Evolutionary conservation across 768 basidiomycete genomes (phyloP), one percentile per base, ranked within the genome.

Genomic region (Royoungia palumana): DNA sequence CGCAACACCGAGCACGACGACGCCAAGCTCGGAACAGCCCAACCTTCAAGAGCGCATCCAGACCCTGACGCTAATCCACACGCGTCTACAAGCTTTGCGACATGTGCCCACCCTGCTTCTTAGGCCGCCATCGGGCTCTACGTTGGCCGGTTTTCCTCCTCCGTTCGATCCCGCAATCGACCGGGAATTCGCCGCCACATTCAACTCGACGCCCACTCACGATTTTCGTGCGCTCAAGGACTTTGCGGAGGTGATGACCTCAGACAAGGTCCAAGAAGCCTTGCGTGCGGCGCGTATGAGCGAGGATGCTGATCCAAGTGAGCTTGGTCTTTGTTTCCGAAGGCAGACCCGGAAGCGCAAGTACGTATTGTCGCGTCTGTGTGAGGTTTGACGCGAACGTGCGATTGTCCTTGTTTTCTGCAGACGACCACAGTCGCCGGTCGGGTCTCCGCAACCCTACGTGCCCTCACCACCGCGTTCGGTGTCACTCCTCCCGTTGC

Each of bases 361-460:
- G 86, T 83, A 58, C 48, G 75, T 69, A 51, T 51, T 28, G 30
- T 8, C 12, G 35, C 35, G 2, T 32, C 11, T 34, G 21, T 28
- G 19, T 1, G 36, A 22, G 14, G 8, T 9, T 32, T 21, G 38
- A 24, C 40, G n/a, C 20, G 37, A 44, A 35, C 50, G 14, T 45
- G 41, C 32, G 28, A 28, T 28, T 11, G 3, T 28, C 28, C 28
- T 40, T 37, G 5, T 37, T 32, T 32, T n/a, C 36, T 28, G 34
- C 51, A 78, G 82, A 53, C 75, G 76, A 10, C 72, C 74, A 2
- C 75, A 73, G 20, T 77, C 81, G 10, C 81, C 82, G 7, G 78
- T 67, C 2, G 67, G 76, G 20, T 84, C 84, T 0, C 83, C 84
- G 6, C 76, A 79, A 49, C 80, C 82, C 0, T 83, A 79, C 54